Conservation (phyloP, 768 basidiomycete genomes). For the Mycena albidolilacea region DNA sequence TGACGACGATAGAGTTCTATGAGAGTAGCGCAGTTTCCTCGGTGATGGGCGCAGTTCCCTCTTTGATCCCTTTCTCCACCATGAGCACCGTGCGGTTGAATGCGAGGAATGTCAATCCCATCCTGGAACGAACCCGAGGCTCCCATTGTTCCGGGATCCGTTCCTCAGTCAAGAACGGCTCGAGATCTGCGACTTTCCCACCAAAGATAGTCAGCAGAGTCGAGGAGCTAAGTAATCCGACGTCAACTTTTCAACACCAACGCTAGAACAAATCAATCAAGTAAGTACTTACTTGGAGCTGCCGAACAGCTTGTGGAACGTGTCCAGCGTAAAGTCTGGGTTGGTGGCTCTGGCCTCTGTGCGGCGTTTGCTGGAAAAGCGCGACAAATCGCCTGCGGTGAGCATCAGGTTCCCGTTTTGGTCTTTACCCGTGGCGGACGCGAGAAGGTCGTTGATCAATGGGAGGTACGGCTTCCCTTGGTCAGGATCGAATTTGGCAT, state of each 20-base stretch:
- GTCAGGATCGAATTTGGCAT: slow-evolving; percentile 59
- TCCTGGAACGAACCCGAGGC: slow-evolving; percentile 63
- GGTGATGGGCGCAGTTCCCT: slow-evolving; percentile 26
- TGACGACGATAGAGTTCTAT: too few relatives aligned
- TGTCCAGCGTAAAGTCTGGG: slow-evolving; percentile 65
- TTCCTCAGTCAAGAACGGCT: slow-evolving; percentile 74
- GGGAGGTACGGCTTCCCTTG: slow-evolving; percentile 67
- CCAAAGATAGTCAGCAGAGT: slow-evolving; percentile 79
- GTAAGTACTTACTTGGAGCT: slow-evolving; percentile 70
- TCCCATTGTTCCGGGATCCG: slow-evolving; percentile 83
- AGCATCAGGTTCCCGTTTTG: slow-evolving; percentile 61
- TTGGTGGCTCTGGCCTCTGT: slow-evolving; percentile 68
- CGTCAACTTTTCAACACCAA: too few relatives aligned
- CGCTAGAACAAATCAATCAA: not conserved
- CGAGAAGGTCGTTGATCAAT: slow-evolving; percentile 70
- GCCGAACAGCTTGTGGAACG: slow-evolving; percentile 74
- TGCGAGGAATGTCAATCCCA: slow-evolving; percentile 71
- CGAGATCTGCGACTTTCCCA: slow-evolving; percentile 69
- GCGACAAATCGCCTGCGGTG: slow-evolving; percentile 72
- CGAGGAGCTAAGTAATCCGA: slow-evolving; percentile 61
- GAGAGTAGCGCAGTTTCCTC: too few relatives aligned
- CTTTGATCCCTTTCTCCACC: slow-evolving; percentile 57
- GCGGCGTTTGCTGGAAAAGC: slow-evolving; percentile 72
- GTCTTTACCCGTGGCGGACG: slow-evolving; percentile 72
- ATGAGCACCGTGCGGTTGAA: slow-evolving; percentile 67